Evolutionary conservation across 2,329 filamentous ascomycete genomes (phyloP), one percentile per base, ranked within the genome.

Genomic region (Aureobasidium leucospermi): DNA sequence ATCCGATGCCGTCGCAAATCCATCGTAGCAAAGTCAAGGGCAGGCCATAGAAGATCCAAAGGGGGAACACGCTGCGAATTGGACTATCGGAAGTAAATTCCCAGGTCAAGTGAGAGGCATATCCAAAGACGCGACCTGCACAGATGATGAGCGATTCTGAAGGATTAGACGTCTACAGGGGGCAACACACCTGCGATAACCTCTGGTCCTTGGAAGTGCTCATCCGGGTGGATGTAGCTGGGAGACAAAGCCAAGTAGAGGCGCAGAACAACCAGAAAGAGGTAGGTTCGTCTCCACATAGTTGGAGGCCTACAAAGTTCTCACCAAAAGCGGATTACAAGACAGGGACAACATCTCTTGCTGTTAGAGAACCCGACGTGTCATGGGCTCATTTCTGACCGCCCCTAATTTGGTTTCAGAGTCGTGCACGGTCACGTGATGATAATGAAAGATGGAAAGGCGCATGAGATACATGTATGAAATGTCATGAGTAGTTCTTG

Each of bases 201-300:
- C 78, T 99, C 94, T 15, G 94, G 94, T 38, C 94, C 94, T 77
- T 99, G 94, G 70, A 99, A 99, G 79, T 97, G 94, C 81, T 99
- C 94, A 77, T 99, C 94, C 5, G 94, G 94, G 74, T 99, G 94
- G 48, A 99, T 84, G 74, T 99, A 99, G 79, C 93, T 97, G 61
- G 94, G 89, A 64, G 88, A 92, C 65, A 97, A 78, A 62, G 94
- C 93, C 73, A 97, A 93, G 83, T 93, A 97, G 70, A 97, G 81
- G 74, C 94, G 88, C 69, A 96, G 84, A 66, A 94, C 79, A 69
- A 96, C 81, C 67, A 99, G 81, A 60, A 95, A 76, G 64, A 97
- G 80, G 76, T 96, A 96, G 63, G 86, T 84, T 74, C 92, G 86
- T 79, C 92, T 85, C 91, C 90, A 96, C 93, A 96, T 96, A 34